Conservation (phyloP, 2,329 filamentous ascomycete species). For the Colletotrichum plurivorum region DNA sequence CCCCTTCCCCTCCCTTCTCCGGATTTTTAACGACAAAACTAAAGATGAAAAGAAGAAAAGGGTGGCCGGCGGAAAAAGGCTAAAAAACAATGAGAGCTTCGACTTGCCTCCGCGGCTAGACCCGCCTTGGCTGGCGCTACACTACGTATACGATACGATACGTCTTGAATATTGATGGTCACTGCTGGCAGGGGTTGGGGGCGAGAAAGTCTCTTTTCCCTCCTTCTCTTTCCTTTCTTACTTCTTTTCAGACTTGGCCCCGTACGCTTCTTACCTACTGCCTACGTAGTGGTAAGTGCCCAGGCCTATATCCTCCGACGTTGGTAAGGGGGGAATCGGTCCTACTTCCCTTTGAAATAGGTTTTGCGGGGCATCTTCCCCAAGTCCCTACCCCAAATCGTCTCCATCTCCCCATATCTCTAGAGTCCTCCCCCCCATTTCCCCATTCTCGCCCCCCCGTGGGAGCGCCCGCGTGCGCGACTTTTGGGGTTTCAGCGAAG, state of each 20-base stretch:
- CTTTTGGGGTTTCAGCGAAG: constrained; percentile 32
- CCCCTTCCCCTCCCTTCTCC: not conserved
- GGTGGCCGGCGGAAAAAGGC: not conserved
- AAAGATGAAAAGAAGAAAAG: not conserved
- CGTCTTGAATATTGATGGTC: too few species aligned
- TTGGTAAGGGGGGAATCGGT: not conserved
- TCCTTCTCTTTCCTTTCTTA: not conserved
- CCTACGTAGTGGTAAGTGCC: too few species aligned
- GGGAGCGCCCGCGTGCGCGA: not conserved
- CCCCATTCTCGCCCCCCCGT: not conserved
- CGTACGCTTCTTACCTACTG: not conserved
- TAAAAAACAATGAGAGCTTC: not conserved
- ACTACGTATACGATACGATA: too few species aligned
- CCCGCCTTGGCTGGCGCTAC: not conserved
- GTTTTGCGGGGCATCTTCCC: not conserved
- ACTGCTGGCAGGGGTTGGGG: too few species aligned
- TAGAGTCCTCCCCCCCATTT: too few species aligned
- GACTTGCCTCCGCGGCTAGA: not conserved
- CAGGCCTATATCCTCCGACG: too few species aligned
- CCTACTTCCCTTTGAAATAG: not conserved
- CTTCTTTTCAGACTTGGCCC: not conserved
- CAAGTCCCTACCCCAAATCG: not conserved
- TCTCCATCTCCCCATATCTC: too few species aligned
- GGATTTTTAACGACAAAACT: not conserved
- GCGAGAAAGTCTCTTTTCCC: not conserved